Percentiles rank a stretch among this genome's conserved stretches.
Evolutionary conservation across 2,329 filamentous ascomycete genomes (phyloP).

Genomic region (Hypoxylon rubiginosum): DNA sequence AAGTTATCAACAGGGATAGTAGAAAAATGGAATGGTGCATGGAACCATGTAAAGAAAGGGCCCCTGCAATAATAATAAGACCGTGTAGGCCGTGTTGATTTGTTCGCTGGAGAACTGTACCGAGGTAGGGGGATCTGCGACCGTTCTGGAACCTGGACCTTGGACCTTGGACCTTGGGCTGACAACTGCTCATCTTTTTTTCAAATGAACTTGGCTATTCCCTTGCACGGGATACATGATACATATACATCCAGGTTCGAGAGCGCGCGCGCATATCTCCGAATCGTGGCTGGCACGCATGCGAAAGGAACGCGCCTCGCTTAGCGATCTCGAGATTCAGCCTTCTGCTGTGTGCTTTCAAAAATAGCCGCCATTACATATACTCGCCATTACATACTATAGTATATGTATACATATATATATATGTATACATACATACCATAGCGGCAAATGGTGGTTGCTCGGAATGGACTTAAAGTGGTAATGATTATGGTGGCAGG

Average conservation of each 20-base stretch:
- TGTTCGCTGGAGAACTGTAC: slow-evolving; percentile 34
- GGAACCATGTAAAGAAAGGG: slow-evolving; percentile 39
- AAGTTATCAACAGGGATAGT: slow-evolving; percentile 35
- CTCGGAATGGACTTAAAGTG: too few relatives aligned
- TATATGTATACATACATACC: too few relatives aligned
- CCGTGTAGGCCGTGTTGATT: slow-evolving; percentile 27
- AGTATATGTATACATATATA: too few relatives aligned
- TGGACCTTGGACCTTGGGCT: slow-evolving; percentile 30
- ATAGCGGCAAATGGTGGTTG: too few relatives aligned
- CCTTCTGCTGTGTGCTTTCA: slow-evolving; percentile 16
- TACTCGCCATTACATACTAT: too few relatives aligned
- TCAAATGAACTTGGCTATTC: slow-evolving; percentile 16
- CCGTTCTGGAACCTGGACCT: slow-evolving; percentile 44
- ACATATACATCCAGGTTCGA: slow-evolving; percentile 12
- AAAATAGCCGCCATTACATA: slow-evolving; percentile 17
- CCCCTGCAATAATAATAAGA: slow-evolving; percentile 31
- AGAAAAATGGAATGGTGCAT: slow-evolving; percentile 44
- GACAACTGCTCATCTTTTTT: slow-evolving; percentile 25
- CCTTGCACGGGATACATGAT: slow-evolving; percentile 11
- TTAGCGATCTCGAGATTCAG: slow-evolving; percentile 35
- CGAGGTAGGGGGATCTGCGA: slow-evolving; percentile 38
- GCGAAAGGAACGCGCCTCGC: slow-evolving; percentile 29
- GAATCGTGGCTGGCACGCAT: slow-evolving; percentile 27
- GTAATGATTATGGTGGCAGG: too few relatives aligned
- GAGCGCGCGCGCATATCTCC: slow-evolving; percentile 28